phyloP scores from a whole-genome alignment of 768 basidiomycete genomes.

The Megacollybia marginata region DNA sequence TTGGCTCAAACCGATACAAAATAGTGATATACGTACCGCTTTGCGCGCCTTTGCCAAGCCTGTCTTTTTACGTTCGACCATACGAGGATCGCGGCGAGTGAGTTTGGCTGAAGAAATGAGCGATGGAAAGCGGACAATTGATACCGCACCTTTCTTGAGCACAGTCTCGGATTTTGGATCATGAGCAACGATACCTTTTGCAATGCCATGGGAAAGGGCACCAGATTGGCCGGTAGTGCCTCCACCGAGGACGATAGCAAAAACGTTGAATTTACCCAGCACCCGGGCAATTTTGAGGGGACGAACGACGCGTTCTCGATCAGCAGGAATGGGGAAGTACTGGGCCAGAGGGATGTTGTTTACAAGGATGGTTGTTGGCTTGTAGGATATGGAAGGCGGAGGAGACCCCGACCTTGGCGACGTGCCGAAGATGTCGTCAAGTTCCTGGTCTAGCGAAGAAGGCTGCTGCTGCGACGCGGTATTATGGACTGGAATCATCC shows the following conservation, averaged over 20 bases:
- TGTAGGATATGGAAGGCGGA: background rate
- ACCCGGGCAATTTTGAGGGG: constrained; percentile 81
- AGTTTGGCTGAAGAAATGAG: constrained; percentile 56
- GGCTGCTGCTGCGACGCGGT: background rate
- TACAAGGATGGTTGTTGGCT: constrained; percentile 47
- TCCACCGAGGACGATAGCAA: constrained; percentile 74
- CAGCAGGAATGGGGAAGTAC: constrained; percentile 69
- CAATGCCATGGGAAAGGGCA: constrained; percentile 71
- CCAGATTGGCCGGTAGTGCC: constrained; percentile 93
- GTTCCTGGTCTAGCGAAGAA: background rate
- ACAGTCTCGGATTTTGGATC: constrained; percentile 57
- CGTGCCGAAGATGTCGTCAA: background rate
- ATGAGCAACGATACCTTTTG: constrained; percentile 67
- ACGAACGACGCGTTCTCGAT: constrained; percentile 75
- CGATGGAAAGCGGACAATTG: background rate
- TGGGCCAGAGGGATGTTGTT: constrained; percentile 76
- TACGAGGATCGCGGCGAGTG: constrained; percentile 85
- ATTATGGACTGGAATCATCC: constrained; percentile 70
- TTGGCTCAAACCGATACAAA: constrained; percentile 2
- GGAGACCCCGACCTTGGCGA: background rate
- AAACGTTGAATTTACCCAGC: constrained; percentile 78
- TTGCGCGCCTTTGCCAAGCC: constrained; percentile 89
- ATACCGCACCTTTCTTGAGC: constrained; percentile 62
- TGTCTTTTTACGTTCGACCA: constrained; percentile 99
- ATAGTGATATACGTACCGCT: constrained; percentile 47